Evolutionary conservation across 257 asterid genomes (phyloP), one percentile per base, ranked within the genome.

Genomic region (Gentiana dahurica): DNA sequence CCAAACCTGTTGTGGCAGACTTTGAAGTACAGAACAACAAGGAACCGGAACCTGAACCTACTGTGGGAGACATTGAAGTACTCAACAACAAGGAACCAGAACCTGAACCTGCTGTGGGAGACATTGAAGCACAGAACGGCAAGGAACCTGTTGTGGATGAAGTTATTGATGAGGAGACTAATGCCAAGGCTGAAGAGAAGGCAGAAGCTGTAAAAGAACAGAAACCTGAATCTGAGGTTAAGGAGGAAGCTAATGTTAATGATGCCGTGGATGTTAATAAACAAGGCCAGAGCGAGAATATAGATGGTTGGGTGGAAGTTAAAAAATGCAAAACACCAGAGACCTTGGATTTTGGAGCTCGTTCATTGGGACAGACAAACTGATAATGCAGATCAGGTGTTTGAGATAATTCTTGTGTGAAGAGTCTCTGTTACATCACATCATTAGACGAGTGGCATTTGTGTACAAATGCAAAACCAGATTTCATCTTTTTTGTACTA

Each of bases 161-260:
- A 24, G 24, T 24, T 24, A 24, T 24, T 24, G 24, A 24, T 24
- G 24, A 24, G 24, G 24, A 24, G 24, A 24, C 45, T 33, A 72
- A 52, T 45, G 74, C 59, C 10, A 63, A 66, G 53, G 68, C 4
- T 9, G 74, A 68, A 53, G 71, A 60, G 47, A 47, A 59, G 55
- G 53, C 53, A 59, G 71, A 11, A 37, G 3, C 54, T 41, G 43
- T 24, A 8, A 15, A 50, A 34, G 67, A 10, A 4, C 71, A 35
- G 56, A 62, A 68, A 36, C 64, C 62, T 6, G 71, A 46, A 7
- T 10, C 72, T 2, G 66, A 50, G 35, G 38, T 43, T 55, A 66
- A 54, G 15, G 58, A 68, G 3, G 63, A 24, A 44, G 63, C 37
- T 15, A 13, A 24, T 58, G 64, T 34, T 1, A 49, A 46, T 32